phyloP scores from a whole-genome alignment of 2,329 filamentous ascomycete genomes.

The Apiospora hydei region DNA sequence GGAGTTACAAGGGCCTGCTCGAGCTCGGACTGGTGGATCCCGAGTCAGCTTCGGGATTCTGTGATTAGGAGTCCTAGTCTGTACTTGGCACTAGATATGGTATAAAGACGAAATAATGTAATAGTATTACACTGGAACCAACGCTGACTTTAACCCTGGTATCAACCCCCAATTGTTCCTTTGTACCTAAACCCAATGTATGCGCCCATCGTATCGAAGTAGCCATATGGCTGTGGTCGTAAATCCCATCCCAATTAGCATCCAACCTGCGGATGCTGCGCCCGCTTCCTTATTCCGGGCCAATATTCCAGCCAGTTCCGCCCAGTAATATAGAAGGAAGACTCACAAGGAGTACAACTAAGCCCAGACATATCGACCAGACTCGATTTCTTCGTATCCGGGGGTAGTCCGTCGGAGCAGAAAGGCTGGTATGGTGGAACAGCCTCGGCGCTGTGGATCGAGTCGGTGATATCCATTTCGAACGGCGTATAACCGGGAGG shows the following conservation, averaged over 20 bases:
- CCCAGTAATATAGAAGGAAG: background rate
- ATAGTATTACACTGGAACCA: too few species aligned
- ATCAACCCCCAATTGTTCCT: too few species aligned
- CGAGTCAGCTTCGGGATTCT: background rate
- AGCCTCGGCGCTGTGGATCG: background rate
- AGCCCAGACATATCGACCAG: background rate
- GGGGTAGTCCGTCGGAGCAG: background rate
- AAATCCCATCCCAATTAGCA: too few species aligned
- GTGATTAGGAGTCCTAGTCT: background rate
- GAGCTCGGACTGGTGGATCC: background rate
- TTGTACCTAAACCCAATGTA: too few species aligned
- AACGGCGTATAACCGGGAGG: background rate
- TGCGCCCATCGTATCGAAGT: too few species aligned
- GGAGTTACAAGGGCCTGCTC: conserved; percentile 12
- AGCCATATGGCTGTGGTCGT: too few species aligned
- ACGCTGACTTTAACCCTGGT: too few species aligned
- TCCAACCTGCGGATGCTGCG: too few species aligned
- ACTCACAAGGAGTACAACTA: background rate
- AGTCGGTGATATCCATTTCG: background rate
- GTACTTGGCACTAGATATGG: too few species aligned
- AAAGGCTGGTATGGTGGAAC: background rate
- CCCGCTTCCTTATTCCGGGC: too few species aligned
- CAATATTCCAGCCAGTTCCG: too few species aligned
- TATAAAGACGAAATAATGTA: too few species aligned
- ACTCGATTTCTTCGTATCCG: background rate